Conservation (phyloP, 306 rosid species). For the Lathyrus tuberosus region DNA sequence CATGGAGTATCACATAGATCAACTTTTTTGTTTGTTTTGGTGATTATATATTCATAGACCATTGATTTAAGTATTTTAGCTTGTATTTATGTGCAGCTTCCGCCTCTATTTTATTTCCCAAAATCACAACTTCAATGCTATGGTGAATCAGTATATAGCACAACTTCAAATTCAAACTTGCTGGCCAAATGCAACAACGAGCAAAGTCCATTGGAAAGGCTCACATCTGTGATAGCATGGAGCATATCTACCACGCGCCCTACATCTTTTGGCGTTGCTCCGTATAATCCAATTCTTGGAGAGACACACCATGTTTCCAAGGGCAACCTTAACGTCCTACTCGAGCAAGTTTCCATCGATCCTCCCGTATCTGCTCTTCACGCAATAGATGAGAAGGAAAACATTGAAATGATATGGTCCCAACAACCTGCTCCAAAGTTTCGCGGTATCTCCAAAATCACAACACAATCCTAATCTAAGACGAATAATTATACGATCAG, state of each 20-base stretch:
- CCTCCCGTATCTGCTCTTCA: slow-evolving; percentile 92
- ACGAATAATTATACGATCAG: neutral
- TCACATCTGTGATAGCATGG: slow-evolving; percentile 75
- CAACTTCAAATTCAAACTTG: slow-evolving; percentile 54
- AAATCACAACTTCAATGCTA: slow-evolving; percentile 86
- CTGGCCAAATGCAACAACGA: slow-evolving; percentile 61
- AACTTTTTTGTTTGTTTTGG: too few species aligned
- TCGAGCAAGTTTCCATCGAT: slow-evolving; percentile 88
- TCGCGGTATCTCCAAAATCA: slow-evolving; percentile 48
- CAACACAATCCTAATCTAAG: neutral
- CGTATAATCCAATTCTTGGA: slow-evolving; percentile 85
- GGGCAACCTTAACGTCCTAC: slow-evolving; percentile 62
- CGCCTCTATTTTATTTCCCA: slow-evolving; percentile 74
- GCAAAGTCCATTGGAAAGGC: slow-evolving; percentile 61
- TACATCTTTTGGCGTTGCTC: slow-evolving; percentile 61
- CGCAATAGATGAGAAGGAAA: slow-evolving; percentile 79
- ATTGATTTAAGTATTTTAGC: neutral
- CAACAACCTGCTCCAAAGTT: slow-evolving; percentile 66
- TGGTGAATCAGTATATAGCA: slow-evolving; percentile 73
- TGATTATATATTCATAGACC: neutral
- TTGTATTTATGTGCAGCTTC: slow-evolving; percentile 54
- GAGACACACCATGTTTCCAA: slow-evolving; percentile 90
- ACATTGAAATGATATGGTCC: slow-evolving; percentile 75
- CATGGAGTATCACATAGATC: neutral
- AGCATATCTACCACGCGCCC: slow-evolving; percentile 79